These are phyloP conservation scores for Gnaphalium uliginosum DNA, from an alignment of 129 eudicot species.

Conservation along the genomic window DNA sequence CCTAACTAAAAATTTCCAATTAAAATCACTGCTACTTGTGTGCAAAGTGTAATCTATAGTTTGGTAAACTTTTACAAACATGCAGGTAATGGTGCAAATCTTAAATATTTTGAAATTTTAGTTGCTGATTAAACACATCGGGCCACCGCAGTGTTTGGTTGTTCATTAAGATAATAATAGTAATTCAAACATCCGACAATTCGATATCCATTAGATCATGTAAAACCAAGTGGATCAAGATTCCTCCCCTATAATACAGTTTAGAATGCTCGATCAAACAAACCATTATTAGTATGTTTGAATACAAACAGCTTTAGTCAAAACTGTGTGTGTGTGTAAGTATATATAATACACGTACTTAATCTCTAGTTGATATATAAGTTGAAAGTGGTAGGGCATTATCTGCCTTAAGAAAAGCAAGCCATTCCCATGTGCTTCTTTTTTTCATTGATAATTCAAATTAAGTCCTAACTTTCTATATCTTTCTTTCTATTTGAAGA, in stretches of 20 bases:
- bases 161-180: conserved; percentile 34
- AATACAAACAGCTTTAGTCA: conserved; percentile 30
- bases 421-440: conserved; percentile 42
- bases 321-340: conserved; percentile 27
- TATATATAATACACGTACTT: conserved; percentile 21
- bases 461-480: conserved; percentile 20
- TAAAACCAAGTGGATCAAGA: conserved; percentile 35
- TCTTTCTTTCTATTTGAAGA: conserved; percentile 23
- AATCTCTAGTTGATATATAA: conserved; percentile 29
- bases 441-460: conserved; percentile 31
- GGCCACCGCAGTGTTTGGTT: conserved; percentile 27
- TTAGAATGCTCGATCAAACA: conserved; percentile 22
- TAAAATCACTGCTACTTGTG: conserved; percentile 26
- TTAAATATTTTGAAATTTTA: not conserved
- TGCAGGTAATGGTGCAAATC: conserved; percentile 3
- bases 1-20: conserved; percentile 12
- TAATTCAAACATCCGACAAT: conserved; percentile 34
- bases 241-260: conserved; percentile 24
- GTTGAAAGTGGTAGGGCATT: conserved; percentile 37
- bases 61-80: conserved; percentile 18
- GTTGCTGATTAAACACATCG: conserved; percentile 28
- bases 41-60: conserved; percentile 19
- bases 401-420: conserved; percentile 38
- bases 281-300: conserved; percentile 18
- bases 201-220: conserved; percentile 20